Evolutionary conservation across 306 rosid species (phyloP), one percentile per base, ranked within the genome.

Genomic region (Pyrus pyrifolia): DNA sequence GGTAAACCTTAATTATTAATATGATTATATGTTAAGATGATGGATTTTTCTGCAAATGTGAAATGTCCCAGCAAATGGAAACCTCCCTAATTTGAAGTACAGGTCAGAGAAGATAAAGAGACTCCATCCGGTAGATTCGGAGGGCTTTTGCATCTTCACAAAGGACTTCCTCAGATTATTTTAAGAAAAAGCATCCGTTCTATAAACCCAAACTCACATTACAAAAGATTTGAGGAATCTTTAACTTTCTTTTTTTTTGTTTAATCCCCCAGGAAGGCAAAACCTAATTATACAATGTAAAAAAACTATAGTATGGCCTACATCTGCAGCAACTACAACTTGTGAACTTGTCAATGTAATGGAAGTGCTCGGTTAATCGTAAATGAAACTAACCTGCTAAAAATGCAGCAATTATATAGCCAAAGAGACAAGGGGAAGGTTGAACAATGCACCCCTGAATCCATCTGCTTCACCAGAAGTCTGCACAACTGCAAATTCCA

Each of bases 401-500:
- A 9, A n/a, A 17, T 29, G 17, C 8, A 45, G 14, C 33, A 29
- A 19, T 30, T 25, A 67, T 29, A 46, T 12, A 5, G 55, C 22
- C 33, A 55, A 31, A 15, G 57, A 23, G 55, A 44, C 73, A 51
- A 15, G 52, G 72, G 15, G 40, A 13, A 53, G 42, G 51, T 23
- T 60, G 58, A 59, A 73, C 33, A 62, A 11, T 52, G 27, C 73
- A 31, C 66, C 25, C 23, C 5, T 52, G 38, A 62, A 52, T 82
- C 55, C 73, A 49, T 62, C 65, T 61, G 19, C 72, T 78, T 88
- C 86, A 88, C 92, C 90, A 88, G 72, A 88, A 88, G 80, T 86
- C 88, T 69, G 19, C 76, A 79, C 90, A 86, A 69, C 76, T 86
- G 86, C 92, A 86, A 12, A 76, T 74, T 82, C 92, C 92, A 6